phyloP scores from a whole-genome alignment of 176 grass and related monocot genomes.

The Eragrostis nindensis region DNA sequence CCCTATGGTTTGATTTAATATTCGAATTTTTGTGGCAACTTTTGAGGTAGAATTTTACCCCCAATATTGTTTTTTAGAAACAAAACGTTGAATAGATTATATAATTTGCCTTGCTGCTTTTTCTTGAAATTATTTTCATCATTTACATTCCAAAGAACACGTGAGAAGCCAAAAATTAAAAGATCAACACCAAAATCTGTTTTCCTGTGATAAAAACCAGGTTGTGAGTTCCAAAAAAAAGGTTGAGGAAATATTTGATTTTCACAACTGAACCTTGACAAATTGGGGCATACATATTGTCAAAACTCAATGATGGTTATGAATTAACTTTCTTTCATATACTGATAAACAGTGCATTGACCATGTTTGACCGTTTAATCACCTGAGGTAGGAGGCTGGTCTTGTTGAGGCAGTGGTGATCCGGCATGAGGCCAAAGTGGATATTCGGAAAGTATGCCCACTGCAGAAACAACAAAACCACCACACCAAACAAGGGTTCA shows the following conservation, averaged over 20 bases:
- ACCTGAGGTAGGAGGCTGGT: constrained; percentile 72
- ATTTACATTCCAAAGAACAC: no score
- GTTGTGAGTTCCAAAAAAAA: no score
- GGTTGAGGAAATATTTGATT: not conserved
- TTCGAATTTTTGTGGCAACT: not conserved
- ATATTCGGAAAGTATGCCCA: constrained; percentile 99
- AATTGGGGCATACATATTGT: not conserved
- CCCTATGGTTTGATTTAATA: not conserved
- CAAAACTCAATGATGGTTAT: not conserved
- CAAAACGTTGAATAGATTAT: not conserved
- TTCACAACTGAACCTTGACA: not conserved
- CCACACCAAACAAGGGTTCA: constrained; percentile 43
- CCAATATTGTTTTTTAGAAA: not conserved
- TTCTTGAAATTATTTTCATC: no score
- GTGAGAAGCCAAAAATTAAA: no score
- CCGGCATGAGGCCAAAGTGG: constrained; percentile 96
- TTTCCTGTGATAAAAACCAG: not conserved
- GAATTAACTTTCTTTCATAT: not conserved
- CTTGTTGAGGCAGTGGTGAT: constrained; percentile 83
- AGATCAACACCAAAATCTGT: no score
- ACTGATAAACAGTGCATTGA: not conserved
- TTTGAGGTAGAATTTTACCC: not conserved
- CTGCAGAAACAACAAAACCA: constrained; percentile 56
- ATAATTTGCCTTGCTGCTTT: no score
- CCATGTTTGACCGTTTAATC: constrained; percentile 18